These are phyloP conservation scores for Infundibulicybe gibba DNA, from an alignment of 768 basidiomycete species.

Conservation along the genomic window DNA sequence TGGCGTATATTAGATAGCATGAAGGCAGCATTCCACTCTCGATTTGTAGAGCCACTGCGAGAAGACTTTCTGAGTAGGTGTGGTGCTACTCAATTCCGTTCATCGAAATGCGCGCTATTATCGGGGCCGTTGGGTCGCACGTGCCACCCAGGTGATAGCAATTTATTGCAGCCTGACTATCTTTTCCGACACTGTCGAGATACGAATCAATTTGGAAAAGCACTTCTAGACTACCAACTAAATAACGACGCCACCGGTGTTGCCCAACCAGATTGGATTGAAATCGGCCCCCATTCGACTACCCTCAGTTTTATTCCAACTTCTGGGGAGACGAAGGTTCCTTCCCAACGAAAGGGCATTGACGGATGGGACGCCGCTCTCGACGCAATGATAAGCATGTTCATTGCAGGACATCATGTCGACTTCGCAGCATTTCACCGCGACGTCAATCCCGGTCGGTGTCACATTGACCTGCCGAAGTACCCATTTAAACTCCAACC, in stretches of 20 bases:
- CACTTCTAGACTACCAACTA: slow-evolving; percentile 1
- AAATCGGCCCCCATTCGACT: slow-evolving; percentile 4
- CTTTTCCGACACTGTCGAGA: slow-evolving; percentile 2
- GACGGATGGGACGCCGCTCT: slow-evolving; percentile 2
- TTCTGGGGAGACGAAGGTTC: slow-evolving; percentile 1
- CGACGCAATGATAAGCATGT: slow-evolving; percentile 1
- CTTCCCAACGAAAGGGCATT: neutral
- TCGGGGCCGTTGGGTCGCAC: slow-evolving; percentile 1
- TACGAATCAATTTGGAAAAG: slow-evolving; percentile 3
- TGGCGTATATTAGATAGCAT: slow-evolving; percentile 3
- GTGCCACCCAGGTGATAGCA: slow-evolving; percentile 1
- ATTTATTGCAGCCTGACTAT: slow-evolving; percentile 1
- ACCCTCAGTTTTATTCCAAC: slow-evolving; percentile 2
- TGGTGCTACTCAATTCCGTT: neutral
- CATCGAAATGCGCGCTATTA: neutral
- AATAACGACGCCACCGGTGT: neutral
- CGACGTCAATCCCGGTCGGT: slow-evolving; percentile 1
- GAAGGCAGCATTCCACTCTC: slow-evolving; percentile 4
- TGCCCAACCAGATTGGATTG: slow-evolving; percentile 5
- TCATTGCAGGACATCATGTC: neutral
- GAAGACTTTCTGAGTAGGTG: neutral
- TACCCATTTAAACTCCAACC: slow-evolving; percentile 3
- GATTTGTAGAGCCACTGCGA: slow-evolving; percentile 1
- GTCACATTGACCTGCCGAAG: slow-evolving; percentile 2
- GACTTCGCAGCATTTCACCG: slow-evolving; percentile 1